A percentile compares a stretch with the other conserved stretches of the same genome.
These are phyloP conservation scores for Sugiyamaella japonica DNA, from an alignment of 1,139 yeast genomes.

Conservation along the genomic window DNA sequence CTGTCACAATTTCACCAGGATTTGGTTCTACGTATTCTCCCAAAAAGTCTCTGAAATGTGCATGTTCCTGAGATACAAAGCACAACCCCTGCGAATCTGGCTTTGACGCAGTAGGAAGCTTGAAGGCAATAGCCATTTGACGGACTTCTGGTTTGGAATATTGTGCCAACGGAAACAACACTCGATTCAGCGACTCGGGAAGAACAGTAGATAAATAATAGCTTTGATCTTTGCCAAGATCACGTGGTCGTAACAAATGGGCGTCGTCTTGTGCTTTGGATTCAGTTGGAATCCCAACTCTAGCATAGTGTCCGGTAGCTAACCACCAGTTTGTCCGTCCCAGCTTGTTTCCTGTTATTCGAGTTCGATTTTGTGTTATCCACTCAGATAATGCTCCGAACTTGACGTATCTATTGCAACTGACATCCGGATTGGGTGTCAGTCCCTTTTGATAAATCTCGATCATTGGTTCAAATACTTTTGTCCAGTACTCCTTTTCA, in stretches of 20 bases:
- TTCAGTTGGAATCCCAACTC: conserved; percentile 47
- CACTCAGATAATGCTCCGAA: conserved; percentile 74
- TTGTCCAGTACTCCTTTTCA: conserved; percentile 88
- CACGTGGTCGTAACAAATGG: conserved; percentile 60
- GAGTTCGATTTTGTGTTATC: conserved; percentile 41
- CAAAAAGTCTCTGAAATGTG: conserved; percentile 72
- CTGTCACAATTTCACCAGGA: conserved; percentile 77
- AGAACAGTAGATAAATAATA: conserved; percentile 78
- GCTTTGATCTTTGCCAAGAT: conserved; percentile 79
- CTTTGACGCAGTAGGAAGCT: conserved; percentile 66
- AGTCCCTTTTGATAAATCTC: conserved; percentile 64
- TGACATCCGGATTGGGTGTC: conserved; percentile 95
- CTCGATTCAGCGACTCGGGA: conserved; percentile 46
- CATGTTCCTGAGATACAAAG: conserved; percentile 71
- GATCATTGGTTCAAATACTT: conserved; percentile 91
- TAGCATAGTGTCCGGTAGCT: conserved; percentile 91
- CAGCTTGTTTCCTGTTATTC: conserved; percentile 22
- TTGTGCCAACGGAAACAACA: conserved; percentile 80
- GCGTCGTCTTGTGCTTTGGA: conserved; percentile 29
- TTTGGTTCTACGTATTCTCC: conserved; percentile 68
- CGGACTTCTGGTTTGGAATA: conserved; percentile 74
- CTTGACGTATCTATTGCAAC: conserved; percentile 81
- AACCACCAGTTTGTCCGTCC: conserved; percentile 63
- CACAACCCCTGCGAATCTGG: conserved; percentile 96
- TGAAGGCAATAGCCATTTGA: conserved; percentile 54